These are phyloP conservation scores for Botrytis fragariae DNA, from an alignment of 2,329 filamentous ascomycete genomes.

Conservation along the genomic window DNA sequence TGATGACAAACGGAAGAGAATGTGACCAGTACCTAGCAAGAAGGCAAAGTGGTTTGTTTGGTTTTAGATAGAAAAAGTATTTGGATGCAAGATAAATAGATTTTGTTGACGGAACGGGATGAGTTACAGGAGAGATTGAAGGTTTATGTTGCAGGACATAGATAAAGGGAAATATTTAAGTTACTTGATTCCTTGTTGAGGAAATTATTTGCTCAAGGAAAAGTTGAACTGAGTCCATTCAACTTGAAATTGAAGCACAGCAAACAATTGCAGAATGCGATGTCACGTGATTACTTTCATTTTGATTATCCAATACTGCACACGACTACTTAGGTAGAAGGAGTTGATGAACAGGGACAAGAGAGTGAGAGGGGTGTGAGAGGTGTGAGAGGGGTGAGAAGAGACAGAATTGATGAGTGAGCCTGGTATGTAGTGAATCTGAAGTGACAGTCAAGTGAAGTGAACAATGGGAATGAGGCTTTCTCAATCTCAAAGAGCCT, in stretches of 20 bases:
- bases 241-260: not conserved
- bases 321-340: too few species aligned
- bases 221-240: not conserved
- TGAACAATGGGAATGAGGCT: not conserved
- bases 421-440: not conserved
- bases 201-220: not conserved
- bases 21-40: not conserved
- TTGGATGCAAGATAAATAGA: not conserved
- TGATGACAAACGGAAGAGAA: not conserved
- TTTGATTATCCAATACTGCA: too few species aligned
- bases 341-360: not conserved
- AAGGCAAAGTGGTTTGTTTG: not conserved
- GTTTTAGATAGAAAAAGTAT: not conserved
- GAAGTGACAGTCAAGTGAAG: not conserved
- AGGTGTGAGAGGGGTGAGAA: not conserved
- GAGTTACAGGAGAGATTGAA: not conserved
- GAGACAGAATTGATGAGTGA: not conserved
- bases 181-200: not conserved
- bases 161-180: not conserved
- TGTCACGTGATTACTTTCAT: not conserved
- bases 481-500: too few species aligned
- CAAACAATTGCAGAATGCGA: not conserved
- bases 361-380: not conserved
- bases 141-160: too few species aligned
- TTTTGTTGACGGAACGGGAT: not conserved